phyloP scores from a whole-genome alignment of 2,329 filamentous ascomycete species.

The Colletotrichum plurivorum region DNA sequence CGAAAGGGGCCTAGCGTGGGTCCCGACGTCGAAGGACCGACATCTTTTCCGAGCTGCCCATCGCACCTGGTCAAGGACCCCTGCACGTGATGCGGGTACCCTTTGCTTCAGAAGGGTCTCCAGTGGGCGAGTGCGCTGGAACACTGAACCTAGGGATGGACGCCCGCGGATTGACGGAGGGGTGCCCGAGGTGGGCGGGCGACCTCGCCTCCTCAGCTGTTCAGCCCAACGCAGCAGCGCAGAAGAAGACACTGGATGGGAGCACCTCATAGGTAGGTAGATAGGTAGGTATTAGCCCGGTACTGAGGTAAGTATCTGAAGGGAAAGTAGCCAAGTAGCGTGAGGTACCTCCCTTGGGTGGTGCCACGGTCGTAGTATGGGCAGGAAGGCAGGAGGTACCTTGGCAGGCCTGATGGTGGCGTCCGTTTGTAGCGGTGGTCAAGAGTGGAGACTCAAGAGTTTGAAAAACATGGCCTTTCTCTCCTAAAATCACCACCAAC shows the following conservation, averaged over 20 bases:
- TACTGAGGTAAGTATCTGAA: not conserved
- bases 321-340: not conserved
- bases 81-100: constrained; percentile 40
- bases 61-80: not conserved
- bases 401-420: constrained; percentile 32
- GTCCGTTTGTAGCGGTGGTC: constrained; percentile 39
- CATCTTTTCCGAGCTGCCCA: constrained; percentile 28
- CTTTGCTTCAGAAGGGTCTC: constrained; percentile 31
- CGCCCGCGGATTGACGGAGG: not conserved
- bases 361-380: not conserved
- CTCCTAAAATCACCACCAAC: constrained; percentile 47
- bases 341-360: constrained; percentile 5
- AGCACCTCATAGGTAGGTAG: constrained; percentile 18
- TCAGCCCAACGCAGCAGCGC: too few species aligned
- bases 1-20: constrained; percentile 35
- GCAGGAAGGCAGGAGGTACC: constrained; percentile 17
- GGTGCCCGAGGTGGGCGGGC: not conserved
- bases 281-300: too few species aligned
- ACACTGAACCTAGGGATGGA: constrained; percentile 4
- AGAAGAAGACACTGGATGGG: constrained; percentile 1
- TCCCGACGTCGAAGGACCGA: constrained; percentile 21
- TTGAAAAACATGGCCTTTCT: constrained; percentile 42
- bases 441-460: constrained; percentile 40
- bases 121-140: constrained; percentile 26
- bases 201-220: not conserved